A percentile compares a stretch with the other conserved stretches of the same genome.
phyloP scores from a whole-genome alignment of 2,329 filamentous ascomycete genomes.

The Xylaria polymorpha region DNA sequence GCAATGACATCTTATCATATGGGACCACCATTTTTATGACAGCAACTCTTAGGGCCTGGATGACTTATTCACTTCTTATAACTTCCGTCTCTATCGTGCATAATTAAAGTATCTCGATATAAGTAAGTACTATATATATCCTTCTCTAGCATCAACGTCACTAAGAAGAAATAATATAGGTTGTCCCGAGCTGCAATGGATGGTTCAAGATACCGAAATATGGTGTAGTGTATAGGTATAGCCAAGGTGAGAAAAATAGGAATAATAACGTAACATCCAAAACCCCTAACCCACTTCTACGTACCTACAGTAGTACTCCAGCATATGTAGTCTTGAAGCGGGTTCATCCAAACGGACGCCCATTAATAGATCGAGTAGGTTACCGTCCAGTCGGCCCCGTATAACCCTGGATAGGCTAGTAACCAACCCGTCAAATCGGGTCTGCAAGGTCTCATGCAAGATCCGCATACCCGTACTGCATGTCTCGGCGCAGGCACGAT shows the following conservation, averaged over 20 bases:
- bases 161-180: not conserved
- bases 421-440: too few relatives aligned
- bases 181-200: not conserved
- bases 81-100: not conserved
- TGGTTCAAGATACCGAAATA: not conserved
- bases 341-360: not conserved
- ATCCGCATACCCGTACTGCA: conserved; percentile 13
- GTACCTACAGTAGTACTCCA: too few relatives aligned
- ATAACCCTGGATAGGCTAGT: too few relatives aligned
- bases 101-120: not conserved
- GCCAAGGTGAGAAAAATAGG: not conserved
- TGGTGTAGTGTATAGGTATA: not conserved
- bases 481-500: not conserved
- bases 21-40: not conserved
- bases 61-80: not conserved
- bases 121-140: too few relatives aligned
- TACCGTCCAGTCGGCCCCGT: too few relatives aligned
- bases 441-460: not conserved
- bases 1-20: not conserved
- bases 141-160: not conserved
- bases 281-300: not conserved
- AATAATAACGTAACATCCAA: not conserved
- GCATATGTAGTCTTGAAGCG: not conserved
- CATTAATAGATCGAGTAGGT: not conserved
- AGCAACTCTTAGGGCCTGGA: not conserved